A percentile compares a stretch with the other conserved stretches of the same genome.
These are phyloP conservation scores for Colletotrichum euphorbiae DNA, from an alignment of 2,329 filamentous ascomycete genomes.

Conservation along the genomic window DNA sequence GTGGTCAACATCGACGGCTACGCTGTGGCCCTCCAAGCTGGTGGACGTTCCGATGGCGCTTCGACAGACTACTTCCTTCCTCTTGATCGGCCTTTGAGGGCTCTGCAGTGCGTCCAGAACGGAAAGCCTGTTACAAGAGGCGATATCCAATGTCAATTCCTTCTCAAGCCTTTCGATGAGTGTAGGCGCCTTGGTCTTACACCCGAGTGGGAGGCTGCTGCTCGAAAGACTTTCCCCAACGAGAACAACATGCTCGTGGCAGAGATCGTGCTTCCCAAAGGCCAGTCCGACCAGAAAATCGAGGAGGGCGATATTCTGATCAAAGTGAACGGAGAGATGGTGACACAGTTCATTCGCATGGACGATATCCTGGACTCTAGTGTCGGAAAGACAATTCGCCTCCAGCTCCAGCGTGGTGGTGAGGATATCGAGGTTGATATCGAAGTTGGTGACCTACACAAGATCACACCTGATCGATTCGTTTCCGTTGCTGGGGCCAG, in stretches of 20 bases:
- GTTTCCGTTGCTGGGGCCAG: constrained; percentile 93
- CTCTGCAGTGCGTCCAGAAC: constrained; percentile 85
- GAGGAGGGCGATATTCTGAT: constrained; percentile 95
- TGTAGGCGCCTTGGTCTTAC: constrained; percentile 89
- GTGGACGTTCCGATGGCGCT: constrained; percentile 91
- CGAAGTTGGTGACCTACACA: constrained; percentile 88
- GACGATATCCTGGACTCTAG: constrained; percentile 92
- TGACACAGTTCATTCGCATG: constrained; percentile 92
- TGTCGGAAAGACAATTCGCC: constrained; percentile 80
- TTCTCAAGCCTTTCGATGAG: constrained; percentile 97
- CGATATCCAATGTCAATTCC: constrained; percentile 98
- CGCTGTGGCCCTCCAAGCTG: constrained; percentile 92
- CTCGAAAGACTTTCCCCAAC: constrained; percentile 85
- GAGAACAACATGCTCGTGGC: constrained; percentile 98
- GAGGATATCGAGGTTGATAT: constrained; percentile 88
- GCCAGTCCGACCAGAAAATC: constrained; percentile 86
- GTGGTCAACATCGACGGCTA: constrained; percentile 95
- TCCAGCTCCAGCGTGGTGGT: constrained; percentile 90
- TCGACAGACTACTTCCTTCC: constrained; percentile 98
- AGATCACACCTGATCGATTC: constrained; percentile 95
- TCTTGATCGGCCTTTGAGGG: constrained; percentile 88
- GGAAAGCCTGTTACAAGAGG: constrained; percentile 83
- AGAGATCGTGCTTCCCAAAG: constrained; percentile 92
- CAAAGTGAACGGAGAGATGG: constrained; percentile 91
- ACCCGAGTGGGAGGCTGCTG: constrained; percentile 85